Base-by-base conservation (phyloP, 306 rosid species). In the Macrotyloma uniflorum region DNA sequence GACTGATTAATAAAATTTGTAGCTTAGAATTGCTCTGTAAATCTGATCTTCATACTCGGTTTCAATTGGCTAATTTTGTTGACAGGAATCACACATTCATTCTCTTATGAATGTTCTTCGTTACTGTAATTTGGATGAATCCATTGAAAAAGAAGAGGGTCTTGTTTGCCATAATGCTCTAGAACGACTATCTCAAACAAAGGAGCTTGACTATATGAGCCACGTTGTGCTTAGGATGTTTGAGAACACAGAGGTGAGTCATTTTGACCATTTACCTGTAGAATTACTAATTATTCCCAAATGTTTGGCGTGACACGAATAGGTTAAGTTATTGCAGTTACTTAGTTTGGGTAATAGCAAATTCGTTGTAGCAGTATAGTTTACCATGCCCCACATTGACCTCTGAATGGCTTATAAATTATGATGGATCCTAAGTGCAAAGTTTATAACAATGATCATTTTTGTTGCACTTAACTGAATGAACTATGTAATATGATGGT, bases 191-290 rank as follows among this genome's bases (percentile, higher is more conserved):
- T 74, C 32, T 78, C 88, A 87, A 78, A 93, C 97, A 26, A 90
- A 83, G 87, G 99, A 95, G 86, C 98, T 95, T 50, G 99, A 95
- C 83, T 95, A 95, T 69, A 95, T 95, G 99, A 95, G 98, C 74
- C 86, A 91, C 80, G 87, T 95, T 74, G 97, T 95, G 78, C 79
- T 95, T 75, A 88, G 99, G 69, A 87, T 95, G 99, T 95, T 93
- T 50, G 99, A 95, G 88, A 91, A 93, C 85, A 88, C 93, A 62
- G 99, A 83, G 86, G 99, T 95, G 54, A 67, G 87, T 83, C 66
- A 72, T 79, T 79, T 82, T 46, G 42, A 70, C 45, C 26, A 55
- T 70, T 71, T 65, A 49, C 18, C 28, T 13, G n/a, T 42, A 55
- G 55, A 51, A 20, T 68, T 78, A 50, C 76, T 66, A 3, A 14